Conservation (phyloP, 176 grass and related monocot genomes). For the Musa acuminata region DNA sequence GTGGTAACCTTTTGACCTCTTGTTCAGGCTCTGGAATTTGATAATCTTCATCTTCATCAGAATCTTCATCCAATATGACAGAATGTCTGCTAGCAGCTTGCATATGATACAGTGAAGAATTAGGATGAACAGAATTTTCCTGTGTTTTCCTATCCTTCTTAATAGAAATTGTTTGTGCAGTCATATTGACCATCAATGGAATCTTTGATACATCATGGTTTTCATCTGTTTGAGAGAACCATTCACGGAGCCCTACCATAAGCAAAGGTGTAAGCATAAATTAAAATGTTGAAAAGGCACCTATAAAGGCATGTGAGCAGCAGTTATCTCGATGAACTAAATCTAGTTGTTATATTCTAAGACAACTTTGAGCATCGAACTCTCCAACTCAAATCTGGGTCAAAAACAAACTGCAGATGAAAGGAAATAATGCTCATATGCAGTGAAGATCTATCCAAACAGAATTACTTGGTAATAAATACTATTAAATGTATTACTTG, state of each 20-base stretch:
- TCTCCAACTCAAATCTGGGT: too few species aligned
- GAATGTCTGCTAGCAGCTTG: constrained; percentile 21
- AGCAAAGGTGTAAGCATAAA: background rate
- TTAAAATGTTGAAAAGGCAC: background rate
- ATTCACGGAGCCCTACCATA: constrained; percentile 74
- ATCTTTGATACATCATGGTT: constrained; percentile 57
- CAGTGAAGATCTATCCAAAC: too few species aligned
- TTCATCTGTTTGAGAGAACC: constrained; percentile 95
- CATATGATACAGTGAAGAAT: constrained; percentile 32
- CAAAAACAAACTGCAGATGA: too few species aligned
- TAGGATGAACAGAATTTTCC: constrained; percentile 30
- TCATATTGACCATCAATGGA: constrained; percentile 72
- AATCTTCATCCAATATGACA: constrained; percentile 61
- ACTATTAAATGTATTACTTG: too few species aligned
- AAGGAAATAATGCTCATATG: too few species aligned
- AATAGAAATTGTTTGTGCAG: constrained; percentile 35
- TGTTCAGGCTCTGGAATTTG: constrained; percentile 45
- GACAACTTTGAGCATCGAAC: too few species aligned
- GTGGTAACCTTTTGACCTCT: constrained; percentile 39
- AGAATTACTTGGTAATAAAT: too few species aligned
- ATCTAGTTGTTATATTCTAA: too few species aligned
- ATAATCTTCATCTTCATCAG: constrained; percentile 88
- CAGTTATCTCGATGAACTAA: too few species aligned
- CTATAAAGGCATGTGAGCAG: too few species aligned
- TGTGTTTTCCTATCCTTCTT: constrained; percentile 60